Evolutionary conservation across 164 flowering plant species (phyloP), one percentile per base, ranked within the genome.

Genomic region (Chimonanthus salicifolius): DNA sequence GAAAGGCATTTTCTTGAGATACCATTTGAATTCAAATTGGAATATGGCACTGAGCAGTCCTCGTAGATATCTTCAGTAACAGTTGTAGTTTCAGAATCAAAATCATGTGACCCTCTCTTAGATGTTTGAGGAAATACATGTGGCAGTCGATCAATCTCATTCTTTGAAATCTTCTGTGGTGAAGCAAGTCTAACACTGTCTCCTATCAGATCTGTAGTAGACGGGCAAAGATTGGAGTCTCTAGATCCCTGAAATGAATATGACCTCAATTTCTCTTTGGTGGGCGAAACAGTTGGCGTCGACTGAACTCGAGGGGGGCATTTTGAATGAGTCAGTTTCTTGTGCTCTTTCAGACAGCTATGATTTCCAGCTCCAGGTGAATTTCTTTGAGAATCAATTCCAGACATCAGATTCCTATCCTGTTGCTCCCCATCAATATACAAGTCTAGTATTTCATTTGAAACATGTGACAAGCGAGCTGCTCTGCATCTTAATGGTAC

Each of bases 391-490:
- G 79, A 74, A 75, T 58, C 78, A 47, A 64, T 84, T 73, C 73
- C 83, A 6, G 77, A 54, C 72, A 75, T 80, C 18, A 66, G 15
- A 48, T 44, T 43, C 20, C 76, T 83, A 72, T 89, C 93, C 48
- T 81, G 80, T 33, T 86, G 87, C 76, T 96, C 99, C 16, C 97
- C 98, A 82, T 92, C 99, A 77, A 96, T 91, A 77, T 91, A 96
- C 5, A 92, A 95, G 76, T 96, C 99, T 63, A 96, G 74, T 58
- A 87, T 80, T 71, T 81, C 85, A 73, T 71, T 85, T 9, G 95
- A 84, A 70, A 76, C 82, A 74, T 81, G 85, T 68, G 88, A 83
- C 33, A 74, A 72, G 44, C 67, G 78, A 51, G 78, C 62, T 43
- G 84, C 71, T 47, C 74, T 73, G 10, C 78, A 74, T 71, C 58